A percentile compares a stretch with the other conserved stretches of the same genome.
Evolutionary conservation across 768 basidiomycete species (phyloP).

Genomic region (Naganishia friedmannii): DNA sequence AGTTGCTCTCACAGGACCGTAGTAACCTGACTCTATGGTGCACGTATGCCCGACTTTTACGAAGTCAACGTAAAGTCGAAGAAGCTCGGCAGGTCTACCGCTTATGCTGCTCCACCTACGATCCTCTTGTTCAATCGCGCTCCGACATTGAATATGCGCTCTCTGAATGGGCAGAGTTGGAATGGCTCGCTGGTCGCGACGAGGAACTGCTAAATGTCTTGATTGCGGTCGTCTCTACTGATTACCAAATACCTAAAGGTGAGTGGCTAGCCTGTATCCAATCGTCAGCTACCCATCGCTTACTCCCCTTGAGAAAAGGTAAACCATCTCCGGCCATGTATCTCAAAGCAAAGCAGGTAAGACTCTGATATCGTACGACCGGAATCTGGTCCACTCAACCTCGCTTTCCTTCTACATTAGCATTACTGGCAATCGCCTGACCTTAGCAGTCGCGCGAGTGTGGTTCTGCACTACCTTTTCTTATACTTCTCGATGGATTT

Average conservation of each 20-base stretch:
- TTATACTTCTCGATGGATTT: conserved; percentile 30
- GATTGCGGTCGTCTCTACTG: conserved; percentile 8
- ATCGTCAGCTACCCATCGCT: not conserved
- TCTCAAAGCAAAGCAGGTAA: conserved; percentile 40
- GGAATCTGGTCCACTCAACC: not conserved
- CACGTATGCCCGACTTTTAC: conserved; percentile 51
- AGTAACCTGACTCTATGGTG: conserved; percentile 53
- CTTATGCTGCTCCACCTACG: conserved; percentile 39
- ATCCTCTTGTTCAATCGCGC: not conserved
- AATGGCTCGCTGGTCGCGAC: conserved; percentile 37
- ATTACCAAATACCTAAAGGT: conserved; percentile 13
- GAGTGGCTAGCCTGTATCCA: not conserved
- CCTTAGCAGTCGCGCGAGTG: not conserved
- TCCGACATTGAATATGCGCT: conserved; percentile 33
- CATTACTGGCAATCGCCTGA: conserved; percentile 23
- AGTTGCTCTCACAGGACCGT: conserved; percentile 45
- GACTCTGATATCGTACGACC: not conserved
- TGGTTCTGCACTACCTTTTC: conserved; percentile 24
- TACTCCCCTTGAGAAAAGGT: not conserved
- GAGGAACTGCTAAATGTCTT: conserved; percentile 14
- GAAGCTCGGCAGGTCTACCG: conserved; percentile 53
- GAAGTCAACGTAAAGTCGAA: conserved; percentile 47
- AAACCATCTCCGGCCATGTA: conserved; percentile 20
- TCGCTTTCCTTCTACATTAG: not conserved
- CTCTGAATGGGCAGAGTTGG: conserved; percentile 54